These are phyloP conservation scores for Citrus medica DNA, from an alignment of 345 rosid genomes.

Conservation along the genomic window DNA sequence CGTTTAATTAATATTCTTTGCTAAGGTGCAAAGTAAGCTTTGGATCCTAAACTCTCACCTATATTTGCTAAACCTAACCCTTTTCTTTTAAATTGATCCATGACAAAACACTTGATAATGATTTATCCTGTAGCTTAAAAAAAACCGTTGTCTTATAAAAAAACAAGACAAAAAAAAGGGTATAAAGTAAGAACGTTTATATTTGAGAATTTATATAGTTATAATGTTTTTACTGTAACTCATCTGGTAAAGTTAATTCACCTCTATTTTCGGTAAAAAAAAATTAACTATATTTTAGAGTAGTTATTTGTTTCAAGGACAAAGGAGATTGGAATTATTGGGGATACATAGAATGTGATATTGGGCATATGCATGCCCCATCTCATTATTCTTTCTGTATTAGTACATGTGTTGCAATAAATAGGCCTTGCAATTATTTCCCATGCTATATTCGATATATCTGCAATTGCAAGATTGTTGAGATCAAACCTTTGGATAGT, in stretches of 20 bases:
- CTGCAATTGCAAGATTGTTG: too few species aligned
- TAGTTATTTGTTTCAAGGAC: slow-evolving; percentile 5
- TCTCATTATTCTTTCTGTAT: slow-evolving; percentile 20
- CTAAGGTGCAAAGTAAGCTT: slow-evolving; percentile 5
- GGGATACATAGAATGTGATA: slow-evolving; percentile 20
- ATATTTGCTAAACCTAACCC: slow-evolving; percentile 11
- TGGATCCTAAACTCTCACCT: slow-evolving; percentile 14
- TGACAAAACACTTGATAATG: not conserved
- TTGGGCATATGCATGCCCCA: slow-evolving; percentile 25
- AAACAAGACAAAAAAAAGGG: too few species aligned
- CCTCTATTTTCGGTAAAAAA: not conserved
- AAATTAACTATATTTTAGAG: not conserved
- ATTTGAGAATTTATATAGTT: too few species aligned
- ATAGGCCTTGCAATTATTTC: slow-evolving; percentile 4
- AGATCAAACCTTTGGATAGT: too few species aligned
- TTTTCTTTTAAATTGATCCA: not conserved
- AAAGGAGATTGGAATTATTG: slow-evolving; percentile 23
- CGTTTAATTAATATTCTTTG: slow-evolving; percentile 22
- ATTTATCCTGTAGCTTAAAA: not conserved
- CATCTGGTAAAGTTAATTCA: not conserved
- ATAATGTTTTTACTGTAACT: not conserved
- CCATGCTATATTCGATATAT: not conserved
- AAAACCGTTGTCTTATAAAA: not conserved
- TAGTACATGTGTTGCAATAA: slow-evolving; percentile 5
- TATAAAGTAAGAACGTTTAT: too few species aligned